Evolutionary conservation across 2,329 filamentous ascomycete genomes (phyloP), one percentile per base, ranked within the genome.

Genomic region (Gremmenia infestans): DNA sequence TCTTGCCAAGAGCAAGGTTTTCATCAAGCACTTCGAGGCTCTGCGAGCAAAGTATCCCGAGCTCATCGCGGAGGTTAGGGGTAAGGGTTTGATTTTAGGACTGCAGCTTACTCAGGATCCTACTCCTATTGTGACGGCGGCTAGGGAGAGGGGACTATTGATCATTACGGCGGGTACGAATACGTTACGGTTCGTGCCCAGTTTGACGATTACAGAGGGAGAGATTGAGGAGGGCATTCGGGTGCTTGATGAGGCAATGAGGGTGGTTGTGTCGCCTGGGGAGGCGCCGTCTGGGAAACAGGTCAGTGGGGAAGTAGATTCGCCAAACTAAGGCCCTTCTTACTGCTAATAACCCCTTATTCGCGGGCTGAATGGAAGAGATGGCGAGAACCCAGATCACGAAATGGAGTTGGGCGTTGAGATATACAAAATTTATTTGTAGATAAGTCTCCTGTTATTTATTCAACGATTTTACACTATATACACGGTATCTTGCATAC

Each of bases 131-230:
- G 79, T 99, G 58, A 91, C 87, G 61, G 92, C 91, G 11, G 91
- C 92, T 17, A 80, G 94, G 59, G 91, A 97, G 76, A 81, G 91
- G 57, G 94, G 94, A 0, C 72, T 99, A 67, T 72, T 99, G 57
- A 79, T 99, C 57, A 97, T 99, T 68, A 97, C 91, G 1, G 93
- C 91, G 28, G 94, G 94, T 1, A 91, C 86, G 32, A 96, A 97
- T 70, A 97, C 92, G 8, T 74, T 99, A 64, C 81, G 94, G 48
- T 96, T 99, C 66, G 91, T 97, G 55, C 94, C 94, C 35, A 88
- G 90, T 58, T 75, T 99, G 68, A 85, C 86, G 5, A 88, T 99
- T 56, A 87, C 83, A 0, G 85, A 90, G 64, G 82, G 81, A 25
- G 89, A 97, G 79, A 94, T 97, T 62, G 78, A 85, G 63, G 78